These are phyloP conservation scores for Hyphopichia pseudoburtonii DNA, from an alignment of 1,139 yeast species.

Conservation along the genomic window DNA sequence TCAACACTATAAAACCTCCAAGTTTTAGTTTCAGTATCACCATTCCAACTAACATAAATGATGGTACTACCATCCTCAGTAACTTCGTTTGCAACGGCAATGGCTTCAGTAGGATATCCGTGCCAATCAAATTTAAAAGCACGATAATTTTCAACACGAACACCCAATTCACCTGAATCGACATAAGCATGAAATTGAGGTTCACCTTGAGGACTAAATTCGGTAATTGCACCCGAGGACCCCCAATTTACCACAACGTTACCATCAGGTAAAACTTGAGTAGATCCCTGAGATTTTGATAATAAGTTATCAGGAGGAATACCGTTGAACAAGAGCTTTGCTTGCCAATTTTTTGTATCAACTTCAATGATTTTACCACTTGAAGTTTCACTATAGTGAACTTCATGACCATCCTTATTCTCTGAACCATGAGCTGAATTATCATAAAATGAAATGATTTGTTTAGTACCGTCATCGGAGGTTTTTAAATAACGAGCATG, in stretches of 20 bases:
- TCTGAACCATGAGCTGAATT: constrained; percentile 39
- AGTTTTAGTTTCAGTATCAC: constrained; percentile 32
- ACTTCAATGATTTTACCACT: constrained; percentile 36
- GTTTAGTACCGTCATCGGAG: constrained; percentile 21
- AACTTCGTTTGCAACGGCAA: constrained; percentile 23
- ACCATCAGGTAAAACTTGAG: constrained; percentile 35
- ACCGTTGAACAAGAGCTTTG: constrained; percentile 23
- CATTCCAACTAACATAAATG: constrained; percentile 39
- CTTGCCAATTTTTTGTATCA: constrained; percentile 26
- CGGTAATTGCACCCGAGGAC: constrained; percentile 38
- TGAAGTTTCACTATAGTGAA: constrained; percentile 21
- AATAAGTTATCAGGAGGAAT: constrained; percentile 25
- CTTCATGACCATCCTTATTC: constrained; percentile 23
- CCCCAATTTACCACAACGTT: constrained; percentile 42
- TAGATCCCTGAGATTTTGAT: constrained; percentile 39
- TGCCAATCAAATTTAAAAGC: constrained; percentile 39
- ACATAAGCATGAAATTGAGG: constrained; percentile 34
- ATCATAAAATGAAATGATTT: constrained; percentile 34
- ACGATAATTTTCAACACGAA: constrained; percentile 30
- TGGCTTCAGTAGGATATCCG: constrained; percentile 31
- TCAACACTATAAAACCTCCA: constrained; percentile 26
- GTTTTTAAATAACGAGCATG: constrained; percentile 32
- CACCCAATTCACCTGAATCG: constrained; percentile 29
- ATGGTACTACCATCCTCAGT: constrained; percentile 16
- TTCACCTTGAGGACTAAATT: constrained; percentile 25